phyloP scores from a whole-genome alignment of 805 yeast genomes.

The Kazachstania viticola region DNA sequence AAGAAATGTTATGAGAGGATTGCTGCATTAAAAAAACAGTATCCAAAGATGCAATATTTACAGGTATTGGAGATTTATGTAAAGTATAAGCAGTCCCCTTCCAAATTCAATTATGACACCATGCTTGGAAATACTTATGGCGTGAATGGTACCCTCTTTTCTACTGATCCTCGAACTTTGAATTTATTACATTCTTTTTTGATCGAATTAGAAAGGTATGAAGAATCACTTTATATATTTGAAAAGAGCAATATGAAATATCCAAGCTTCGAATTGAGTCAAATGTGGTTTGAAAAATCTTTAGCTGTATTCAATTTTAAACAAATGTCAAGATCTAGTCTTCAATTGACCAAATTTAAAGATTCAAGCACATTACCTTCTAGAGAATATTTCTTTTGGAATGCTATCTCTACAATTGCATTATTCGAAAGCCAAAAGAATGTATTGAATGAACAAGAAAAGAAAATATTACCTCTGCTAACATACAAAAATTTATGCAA shows the following conservation, averaged over 20 bases:
- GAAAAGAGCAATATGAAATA: conserved; percentile 49
- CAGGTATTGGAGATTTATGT: conserved; percentile 26
- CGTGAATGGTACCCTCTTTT: conserved; percentile 11
- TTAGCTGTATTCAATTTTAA: conserved; percentile 36
- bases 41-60: conserved; percentile 47
- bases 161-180: conserved; percentile 43
- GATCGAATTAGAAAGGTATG: conserved; percentile 25
- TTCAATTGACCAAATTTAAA: conserved; percentile 25
- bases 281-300: conserved; percentile 48
- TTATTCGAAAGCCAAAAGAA: conserved; percentile 32
- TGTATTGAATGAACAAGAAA: conserved; percentile 34
- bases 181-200: conserved; percentile 37
- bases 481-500: conserved; percentile 46
- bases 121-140: conserved; percentile 18
- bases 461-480: conserved; percentile 43
- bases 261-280: conserved; percentile 36
- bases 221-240: conserved; percentile 38
- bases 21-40: conserved; percentile 35
- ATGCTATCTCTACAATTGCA: conserved; percentile 35
- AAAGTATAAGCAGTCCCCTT: conserved; percentile 19
- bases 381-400: conserved; percentile 37
- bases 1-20: conserved; percentile 35
- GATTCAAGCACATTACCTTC: conserved; percentile 8
- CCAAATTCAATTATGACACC: conserved; percentile 24
- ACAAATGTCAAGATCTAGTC: conserved; percentile 44